Evolutionary conservation across 257 asterid species (phyloP), one percentile per base, ranked within the genome.

Genomic region (Solanum sitiens): DNA sequence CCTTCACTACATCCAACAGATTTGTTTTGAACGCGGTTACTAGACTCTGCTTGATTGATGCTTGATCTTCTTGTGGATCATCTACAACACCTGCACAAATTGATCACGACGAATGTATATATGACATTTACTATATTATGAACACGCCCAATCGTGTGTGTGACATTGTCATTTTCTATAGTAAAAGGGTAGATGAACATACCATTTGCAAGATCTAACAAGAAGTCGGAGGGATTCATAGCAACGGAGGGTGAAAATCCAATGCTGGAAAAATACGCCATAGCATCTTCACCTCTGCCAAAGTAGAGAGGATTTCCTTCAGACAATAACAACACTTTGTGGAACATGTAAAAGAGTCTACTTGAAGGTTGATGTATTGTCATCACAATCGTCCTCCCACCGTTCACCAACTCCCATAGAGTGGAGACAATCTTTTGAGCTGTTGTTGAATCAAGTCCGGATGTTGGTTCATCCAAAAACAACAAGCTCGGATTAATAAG

Each of bases 291-390:
- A 0, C 98, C 96, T 87, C 87, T 93, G 23, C 99, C 98, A 50
- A 87, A 95, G 83, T 91, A 96, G 91, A 95, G 79, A 1, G 95
- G 93, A 73, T 93, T 93, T 39, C 98, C 99, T 53, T 96, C 98
- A 0, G 94, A 93, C 84, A 95, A 50, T 88, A 96, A 14, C 18
- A 96, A 87, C 3, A 96, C 95, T 92, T 94, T 95, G 40, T 96
- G 97, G 86, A 95, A 96, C 98, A 92, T 90, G 67, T 96, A 94
- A 74, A 87, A 96, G 40, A 96, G 61, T 90, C 97, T 90, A 37
- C 99, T 94, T 37, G 98, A 95, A 30, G 99, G 99, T 89, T 96
- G 98, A 75, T 96, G 99, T 59, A 96, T 94, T 10, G 99, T 93
- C 97, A 94, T 95, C 21, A 92, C 94, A 14, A 95, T 45, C 0